Base-by-base conservation (phyloP, 106 monocot species). In the Posidonia australis region DNA sequence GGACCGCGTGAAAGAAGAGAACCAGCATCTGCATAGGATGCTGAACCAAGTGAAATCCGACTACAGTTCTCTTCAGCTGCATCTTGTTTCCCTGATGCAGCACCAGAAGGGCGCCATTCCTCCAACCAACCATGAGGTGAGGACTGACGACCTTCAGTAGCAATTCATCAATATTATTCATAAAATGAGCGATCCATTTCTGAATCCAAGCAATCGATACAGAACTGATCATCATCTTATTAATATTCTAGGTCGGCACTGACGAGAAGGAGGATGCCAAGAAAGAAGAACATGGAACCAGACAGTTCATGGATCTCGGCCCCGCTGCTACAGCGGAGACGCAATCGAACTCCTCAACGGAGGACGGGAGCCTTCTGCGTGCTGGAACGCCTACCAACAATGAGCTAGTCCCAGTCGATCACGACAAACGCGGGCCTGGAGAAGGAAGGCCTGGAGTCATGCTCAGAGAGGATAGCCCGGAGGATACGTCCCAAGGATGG, bases 301-400 rank as follows among this genome's bases (percentile, higher is more conserved):
- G 90, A 48, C 90, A 96, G 44, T 96, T 96, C 87, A 75, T 90
- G 55, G 90, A 90, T 68, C 79, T 90, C 0, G 78, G 79, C 10
- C 77, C 51, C 4, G 52, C 76, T 0, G 69, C 63, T 1, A 62
- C 28, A 5, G 67, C 65, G 27, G 86, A 84, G 1, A 30, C 44
- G 58, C 60, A 64, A 0, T 84, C 90, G 5, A 49, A 90, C 47
- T 90, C 86, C 1, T 86, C 86, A 51, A 78, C 86, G 0, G 87
- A 78, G 22, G 66, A 41, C 3, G 63, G 45, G 10, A 44, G 72
- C 48, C 44, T 75, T 48, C 10, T 71, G 64, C 64, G 57, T 0
- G 69, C 79, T 0, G 54, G 60, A 18, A 79, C 92, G 14, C 77
- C 72, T 1, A 12, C 53, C 11, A 76, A 77, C 42, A 67, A 55